Conservation (phyloP, 1,284 basidiomycete species). For the Papiliotrema nemorosa region DNA sequence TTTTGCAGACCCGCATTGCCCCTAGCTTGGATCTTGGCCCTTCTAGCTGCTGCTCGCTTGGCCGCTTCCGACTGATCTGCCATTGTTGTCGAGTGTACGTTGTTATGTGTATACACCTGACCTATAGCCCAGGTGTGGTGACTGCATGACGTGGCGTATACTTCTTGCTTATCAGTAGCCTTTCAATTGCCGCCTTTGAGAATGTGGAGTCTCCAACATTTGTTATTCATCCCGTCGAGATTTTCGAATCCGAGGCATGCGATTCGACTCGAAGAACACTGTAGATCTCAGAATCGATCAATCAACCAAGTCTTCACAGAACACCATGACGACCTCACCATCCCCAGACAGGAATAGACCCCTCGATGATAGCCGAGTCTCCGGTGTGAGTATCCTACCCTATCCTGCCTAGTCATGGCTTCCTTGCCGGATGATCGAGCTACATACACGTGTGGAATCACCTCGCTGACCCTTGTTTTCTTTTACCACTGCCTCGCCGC, state of each 20-base stretch:
- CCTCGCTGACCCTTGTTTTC: neutral
- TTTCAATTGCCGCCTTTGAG: no score
- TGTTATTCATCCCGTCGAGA: no score
- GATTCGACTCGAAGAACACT: neutral
- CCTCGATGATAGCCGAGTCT: slow-evolving; percentile 45
- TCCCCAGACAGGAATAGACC: slow-evolving; percentile 38
- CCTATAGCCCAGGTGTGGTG: no score
- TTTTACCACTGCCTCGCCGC: neutral
- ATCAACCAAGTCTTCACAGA: neutral
- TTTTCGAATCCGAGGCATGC: no score
- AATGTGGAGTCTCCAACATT: no score
- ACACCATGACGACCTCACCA: neutral
- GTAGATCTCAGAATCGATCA: neutral
- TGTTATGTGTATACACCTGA: neutral
- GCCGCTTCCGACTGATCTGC: slow-evolving; percentile 37
- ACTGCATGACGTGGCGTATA: neutral
- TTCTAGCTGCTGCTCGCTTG: slow-evolving; percentile 45
- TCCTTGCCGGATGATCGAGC: no score
- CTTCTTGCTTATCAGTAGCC: no score
- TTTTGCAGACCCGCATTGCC: slow-evolving; percentile 45
- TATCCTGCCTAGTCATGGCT: neutral
- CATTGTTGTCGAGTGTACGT: slow-evolving; percentile 14
- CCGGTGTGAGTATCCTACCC: slow-evolving; percentile 34
- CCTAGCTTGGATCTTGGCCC: slow-evolving; percentile 49
- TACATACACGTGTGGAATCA: neutral